Conservation (phyloP, 2,329 filamentous ascomycete species). For the Aspergillus texensis region DNA sequence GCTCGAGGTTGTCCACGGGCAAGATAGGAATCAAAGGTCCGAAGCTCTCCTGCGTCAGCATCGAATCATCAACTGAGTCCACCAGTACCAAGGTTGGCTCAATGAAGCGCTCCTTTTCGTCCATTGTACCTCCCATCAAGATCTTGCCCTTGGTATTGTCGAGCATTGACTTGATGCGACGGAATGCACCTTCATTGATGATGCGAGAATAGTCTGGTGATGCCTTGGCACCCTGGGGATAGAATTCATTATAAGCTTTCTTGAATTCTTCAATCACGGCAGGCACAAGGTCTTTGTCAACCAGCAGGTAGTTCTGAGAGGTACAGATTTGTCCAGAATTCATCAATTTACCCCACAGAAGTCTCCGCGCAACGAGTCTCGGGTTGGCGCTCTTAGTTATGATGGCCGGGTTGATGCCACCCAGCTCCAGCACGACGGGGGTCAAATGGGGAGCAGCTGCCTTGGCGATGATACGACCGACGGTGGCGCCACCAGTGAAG, state of each 20-base stretch:
- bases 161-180: slow-evolving; percentile 87
- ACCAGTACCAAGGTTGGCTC: slow-evolving; percentile 92
- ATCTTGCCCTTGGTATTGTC: slow-evolving; percentile 82
- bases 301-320: slow-evolving; percentile 87
- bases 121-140: slow-evolving; percentile 80
- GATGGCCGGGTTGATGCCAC: slow-evolving; percentile 89
- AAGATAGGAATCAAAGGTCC: slow-evolving; percentile 88
- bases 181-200: slow-evolving; percentile 77
- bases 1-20: slow-evolving; percentile 75
- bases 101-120: slow-evolving; percentile 79
- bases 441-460: slow-evolving; percentile 89
- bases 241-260: slow-evolving; percentile 72
- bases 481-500: slow-evolving; percentile 80
- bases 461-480: slow-evolving; percentile 84
- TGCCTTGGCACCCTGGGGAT: slow-evolving; percentile 76
- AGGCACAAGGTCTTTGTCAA: slow-evolving; percentile 73
- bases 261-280: slow-evolving; percentile 76
- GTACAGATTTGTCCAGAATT: slow-evolving; percentile 92
- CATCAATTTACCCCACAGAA: slow-evolving; percentile 85
- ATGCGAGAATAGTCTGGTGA: slow-evolving; percentile 80
- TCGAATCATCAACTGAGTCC: slow-evolving; percentile 70
- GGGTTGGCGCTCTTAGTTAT: slow-evolving; percentile 82
- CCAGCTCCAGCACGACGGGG: slow-evolving; percentile 85
- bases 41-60: slow-evolving; percentile 85
- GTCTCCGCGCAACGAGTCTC: slow-evolving; percentile 75